Evolutionary conservation across 2,329 filamentous ascomycete species (phyloP), one percentile per base, ranked within the genome.

Genomic region (Metarhizium rileyi): DNA sequence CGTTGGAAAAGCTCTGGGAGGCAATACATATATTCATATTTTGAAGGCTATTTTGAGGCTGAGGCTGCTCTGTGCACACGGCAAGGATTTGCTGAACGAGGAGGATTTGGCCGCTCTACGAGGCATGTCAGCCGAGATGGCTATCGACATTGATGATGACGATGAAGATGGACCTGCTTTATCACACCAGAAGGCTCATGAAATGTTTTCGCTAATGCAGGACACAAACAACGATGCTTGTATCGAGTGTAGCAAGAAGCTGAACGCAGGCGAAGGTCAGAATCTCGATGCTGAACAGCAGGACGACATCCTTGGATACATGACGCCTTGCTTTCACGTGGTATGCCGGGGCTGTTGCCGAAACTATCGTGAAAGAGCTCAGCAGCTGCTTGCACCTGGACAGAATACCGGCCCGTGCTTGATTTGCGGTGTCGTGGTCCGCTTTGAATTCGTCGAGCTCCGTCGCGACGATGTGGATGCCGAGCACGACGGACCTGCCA

Each of bases 21-120:
- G 90, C 40, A 88, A 85, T 57, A 86, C 87, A n/a, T 96, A 95
- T 61, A 90, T 93, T 44, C 88, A 95, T 58, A 93, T 98, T 44
- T 70, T 98, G 53, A 90, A 93, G 56, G 87, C 89, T 4, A 95
- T 98, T 61, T 77, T 94, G 56, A 85, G 91, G 27, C 78, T 98
- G 18, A 87, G 93, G 9, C 76, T 95, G 38, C 86, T 97, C 47
- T 96, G 90, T 62, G 93, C 90, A 1, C 91, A 96, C 63, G 93
- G 93, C n/a, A 86, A 86, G 55, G 91, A 97, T 52, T 77, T 98
- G 7, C 76, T 98, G 3, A 87, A 83, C 50, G 82, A 90, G 33
- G 85, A 91, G 20, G 91, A 97, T 59, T 71, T 95, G 43, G 82
- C 85, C 56, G 75, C 86, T 3, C 80, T 91, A 46, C 85, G 90